phyloP scores from a whole-genome alignment of 768 basidiomycete species.

The Pleurotus cornucopiae region DNA sequence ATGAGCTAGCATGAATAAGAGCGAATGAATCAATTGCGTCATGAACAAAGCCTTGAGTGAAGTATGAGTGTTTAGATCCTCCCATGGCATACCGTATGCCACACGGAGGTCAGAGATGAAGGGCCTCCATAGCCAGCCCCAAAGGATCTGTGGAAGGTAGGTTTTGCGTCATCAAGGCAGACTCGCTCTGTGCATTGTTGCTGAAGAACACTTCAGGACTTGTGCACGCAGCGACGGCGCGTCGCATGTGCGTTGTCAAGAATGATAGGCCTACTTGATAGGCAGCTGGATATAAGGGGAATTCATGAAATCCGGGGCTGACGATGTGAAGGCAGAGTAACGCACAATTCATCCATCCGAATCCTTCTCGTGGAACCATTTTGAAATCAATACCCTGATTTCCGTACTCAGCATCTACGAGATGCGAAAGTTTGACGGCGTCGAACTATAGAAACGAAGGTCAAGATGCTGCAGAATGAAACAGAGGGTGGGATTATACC shows the following conservation, averaged over 20 bases:
- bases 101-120: slow-evolving; percentile 24
- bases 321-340: slow-evolving; percentile 9
- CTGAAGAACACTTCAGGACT: slow-evolving; percentile 89
- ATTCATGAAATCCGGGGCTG: neutral
- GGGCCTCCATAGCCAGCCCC: slow-evolving; percentile 59
- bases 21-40: too few relatives aligned
- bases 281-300: slow-evolving; percentile 51
- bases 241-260: slow-evolving; percentile 89
- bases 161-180: slow-evolving; percentile 30
- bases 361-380: slow-evolving; percentile 95
- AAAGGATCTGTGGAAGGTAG: slow-evolving; percentile 50
- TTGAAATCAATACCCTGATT: slow-evolving; percentile 98
- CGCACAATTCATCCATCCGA: slow-evolving; percentile 97
- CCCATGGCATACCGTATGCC: too few relatives aligned
- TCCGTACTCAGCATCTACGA: slow-evolving; percentile 96
- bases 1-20: too few relatives aligned
- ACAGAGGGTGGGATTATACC: slow-evolving; percentile 32
- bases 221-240: slow-evolving; percentile 92
- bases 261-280: slow-evolving; percentile 97
- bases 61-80: too few relatives aligned
- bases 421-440: slow-evolving; percentile 90
- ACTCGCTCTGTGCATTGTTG: slow-evolving; percentile 34
- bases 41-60: too few relatives aligned
- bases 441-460: slow-evolving; percentile 61
- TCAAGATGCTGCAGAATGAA: neutral